Percentiles rank a stretch among this genome's conserved stretches.
Evolutionary conservation across 768 basidiomycete genomes (phyloP).

Genomic region (Boletus insuetus): DNA sequence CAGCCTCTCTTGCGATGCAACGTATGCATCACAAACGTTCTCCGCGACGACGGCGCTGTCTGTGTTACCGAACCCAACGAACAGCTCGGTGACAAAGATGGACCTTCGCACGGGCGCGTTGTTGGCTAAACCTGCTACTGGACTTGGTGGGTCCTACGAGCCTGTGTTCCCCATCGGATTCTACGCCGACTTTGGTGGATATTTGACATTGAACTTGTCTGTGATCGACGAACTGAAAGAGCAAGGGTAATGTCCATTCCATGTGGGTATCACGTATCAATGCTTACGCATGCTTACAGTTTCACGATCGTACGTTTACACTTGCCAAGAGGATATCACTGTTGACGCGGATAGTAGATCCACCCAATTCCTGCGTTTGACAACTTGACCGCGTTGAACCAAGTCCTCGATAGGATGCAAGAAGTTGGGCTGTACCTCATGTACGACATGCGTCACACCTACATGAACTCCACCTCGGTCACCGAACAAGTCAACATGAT

Average conservation of each 20-base stretch:
- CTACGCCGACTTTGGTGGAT: slow-evolving; percentile 42
- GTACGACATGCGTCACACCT: slow-evolving; percentile 80
- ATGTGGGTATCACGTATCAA: not conserved
- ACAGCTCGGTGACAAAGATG: slow-evolving; percentile 62
- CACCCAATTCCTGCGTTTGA: slow-evolving; percentile 70
- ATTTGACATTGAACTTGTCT: slow-evolving; percentile 19
- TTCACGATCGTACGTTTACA: slow-evolving; percentile 33
- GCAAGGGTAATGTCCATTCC: slow-evolving; percentile 18
- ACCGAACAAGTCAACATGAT: slow-evolving; percentile 66
- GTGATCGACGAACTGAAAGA: slow-evolving; percentile 32
- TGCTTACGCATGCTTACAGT: slow-evolving; percentile 5
- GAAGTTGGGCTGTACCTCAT: slow-evolving; percentile 68
- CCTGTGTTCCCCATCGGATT: slow-evolving; percentile 49
- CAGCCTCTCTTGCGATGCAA: slow-evolving; percentile 28
- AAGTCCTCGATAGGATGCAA: slow-evolving; percentile 69
- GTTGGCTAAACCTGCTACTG: slow-evolving; percentile 49
- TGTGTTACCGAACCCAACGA: slow-evolving; percentile 47
- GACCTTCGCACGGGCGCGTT: slow-evolving; percentile 58
- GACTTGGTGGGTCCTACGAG: slow-evolving; percentile 47
- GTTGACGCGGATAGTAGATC: slow-evolving; percentile 37
- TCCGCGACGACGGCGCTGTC: slow-evolving; percentile 43
- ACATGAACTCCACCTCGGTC: slow-evolving; percentile 62
- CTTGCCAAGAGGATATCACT: not conserved
- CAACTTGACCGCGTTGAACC: slow-evolving; percentile 54
- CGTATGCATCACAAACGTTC: slow-evolving; percentile 41